These are phyloP conservation scores for Xylaria multiplex DNA, from an alignment of 2,329 filamentous ascomycete genomes.

Conservation along the genomic window DNA sequence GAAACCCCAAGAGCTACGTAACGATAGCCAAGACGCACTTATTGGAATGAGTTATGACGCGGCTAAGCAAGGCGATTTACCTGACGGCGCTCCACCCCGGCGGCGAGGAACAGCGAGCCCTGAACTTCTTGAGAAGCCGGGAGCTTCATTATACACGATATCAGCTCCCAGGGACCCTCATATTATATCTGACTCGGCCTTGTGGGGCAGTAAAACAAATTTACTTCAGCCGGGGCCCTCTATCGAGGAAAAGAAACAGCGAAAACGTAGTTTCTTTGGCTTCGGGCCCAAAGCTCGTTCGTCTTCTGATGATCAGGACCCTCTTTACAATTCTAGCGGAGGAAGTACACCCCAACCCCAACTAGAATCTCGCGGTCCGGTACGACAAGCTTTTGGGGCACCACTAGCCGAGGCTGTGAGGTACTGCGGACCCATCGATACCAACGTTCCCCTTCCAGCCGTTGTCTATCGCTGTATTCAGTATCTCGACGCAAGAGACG, in stretches of 20 bases:
- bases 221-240: slow-evolving; percentile 59
- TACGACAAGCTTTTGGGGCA: slow-evolving; percentile 83
- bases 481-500: slow-evolving; percentile 85
- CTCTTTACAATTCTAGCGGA: slow-evolving; percentile 62
- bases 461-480: slow-evolving; percentile 97
- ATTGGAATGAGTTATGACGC: slow-evolving; percentile 69
- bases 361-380: slow-evolving; percentile 60
- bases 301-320: slow-evolving; percentile 68
- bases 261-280: slow-evolving; percentile 83
- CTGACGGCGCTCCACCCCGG: slow-evolving; percentile 55
- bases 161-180: slow-evolving; percentile 87
- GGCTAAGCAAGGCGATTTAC: slow-evolving; percentile 62
- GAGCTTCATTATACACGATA: slow-evolving; percentile 66
- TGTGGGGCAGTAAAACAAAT: slow-evolving; percentile 83
- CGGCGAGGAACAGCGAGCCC: slow-evolving; percentile 46
- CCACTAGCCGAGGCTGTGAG: slow-evolving; percentile 87
- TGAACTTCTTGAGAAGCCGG: slow-evolving; percentile 46
- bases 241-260: slow-evolving; percentile 78
- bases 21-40: slow-evolving; percentile 56
- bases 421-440: slow-evolving; percentile 76
- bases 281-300: slow-evolving; percentile 69
- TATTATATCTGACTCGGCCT: slow-evolving; percentile 82
- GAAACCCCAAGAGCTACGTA: slow-evolving; percentile 50
- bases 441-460: slow-evolving; percentile 81
- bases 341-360: slow-evolving; percentile 52